phyloP scores from a whole-genome alignment of 1,284 basidiomycete species.

The Clitocybe nebularis region DNA sequence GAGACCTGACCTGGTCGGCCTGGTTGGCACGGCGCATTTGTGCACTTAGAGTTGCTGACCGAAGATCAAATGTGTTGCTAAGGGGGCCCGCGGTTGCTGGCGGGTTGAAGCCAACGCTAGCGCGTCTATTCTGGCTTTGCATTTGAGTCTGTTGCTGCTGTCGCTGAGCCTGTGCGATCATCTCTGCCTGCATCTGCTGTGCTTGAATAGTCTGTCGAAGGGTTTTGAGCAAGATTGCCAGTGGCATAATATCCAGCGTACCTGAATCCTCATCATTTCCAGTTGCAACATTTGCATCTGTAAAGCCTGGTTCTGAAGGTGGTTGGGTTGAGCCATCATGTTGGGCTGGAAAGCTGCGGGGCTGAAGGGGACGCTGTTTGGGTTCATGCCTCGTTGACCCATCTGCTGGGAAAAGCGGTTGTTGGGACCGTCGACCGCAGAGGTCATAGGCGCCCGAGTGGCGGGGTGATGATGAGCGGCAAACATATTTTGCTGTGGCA shows the following conservation, averaged over 20 bases:
- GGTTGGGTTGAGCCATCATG: conserved; percentile 40
- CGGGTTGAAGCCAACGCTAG: conserved; percentile 46
- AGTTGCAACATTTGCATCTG: conserved; percentile 82
- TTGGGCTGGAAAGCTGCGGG: conserved; percentile 41
- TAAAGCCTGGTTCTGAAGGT: conserved; percentile 52
- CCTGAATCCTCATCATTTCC: conserved; percentile 76
- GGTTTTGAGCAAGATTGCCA: conserved; percentile 14
- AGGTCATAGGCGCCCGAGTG: conserved; percentile 53
- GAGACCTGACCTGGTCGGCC: conserved; percentile 57
- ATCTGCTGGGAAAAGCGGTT: conserved; percentile 64
- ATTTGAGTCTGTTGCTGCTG: conserved; percentile 54
- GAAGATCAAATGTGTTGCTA: conserved; percentile 58
- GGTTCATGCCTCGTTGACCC: conserved; percentile 47
- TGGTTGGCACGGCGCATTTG: conserved; percentile 64
- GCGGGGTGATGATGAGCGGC: conserved; percentile 37
- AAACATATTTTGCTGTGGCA: conserved; percentile 42
- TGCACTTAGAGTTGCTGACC: conserved; percentile 44
- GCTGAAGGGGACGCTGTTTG: conserved; percentile 55
- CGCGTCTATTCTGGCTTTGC: conserved; percentile 40
- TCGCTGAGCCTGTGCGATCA: conserved; percentile 51
- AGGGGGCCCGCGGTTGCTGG: conserved; percentile 69
- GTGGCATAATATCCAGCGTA: conserved; percentile 24
- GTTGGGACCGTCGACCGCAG: conserved; percentile 63
- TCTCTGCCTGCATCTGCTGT: conserved; percentile 46
- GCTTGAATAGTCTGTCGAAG: conserved; percentile 41